Evolutionary conservation across 345 rosid genomes (phyloP), one percentile per base, ranked within the genome.

Genomic region (Eucalyptus leucophloia): DNA sequence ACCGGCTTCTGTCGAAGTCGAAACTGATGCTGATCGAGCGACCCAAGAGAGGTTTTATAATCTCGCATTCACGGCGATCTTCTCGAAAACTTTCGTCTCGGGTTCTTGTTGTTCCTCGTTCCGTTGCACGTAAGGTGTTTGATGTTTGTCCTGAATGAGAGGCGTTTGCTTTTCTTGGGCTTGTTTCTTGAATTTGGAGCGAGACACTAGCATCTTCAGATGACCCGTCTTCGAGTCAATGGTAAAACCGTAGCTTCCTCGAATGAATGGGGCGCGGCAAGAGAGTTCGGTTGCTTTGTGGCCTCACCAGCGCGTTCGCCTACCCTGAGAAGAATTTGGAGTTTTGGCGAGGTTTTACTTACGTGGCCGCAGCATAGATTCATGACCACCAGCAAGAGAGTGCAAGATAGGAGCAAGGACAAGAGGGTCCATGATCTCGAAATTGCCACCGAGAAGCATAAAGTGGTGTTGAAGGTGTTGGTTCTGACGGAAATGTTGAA

Each of bases 361-460:
- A 5, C 0, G 3, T 56, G 12, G 28, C 5, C 5, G 3, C 13
- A 1, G 86, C 8, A 2, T 51, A 51, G 54, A 18, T 6, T 51
- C 23, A 51, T 51, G 23, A 51, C 56, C 8, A 51, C 56, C 4
- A 51, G 56, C 23, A 51, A 51, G 56, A 18, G 56, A 51, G 56
- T 51, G 56, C 56, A 3, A 51, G 56, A 51, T 18, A 51, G 56
- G 56, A 51, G 3, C 23, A 18, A 51, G 56, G 21, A 51, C 23
- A 51, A 51, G 23, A 51, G 24, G 56, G 23, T 53, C 56, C 24
- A 53, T 53, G 24, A 53, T 53, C 23, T 53, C 9, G 2, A 18
- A 90, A 91, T 97, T 82, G 97, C 92, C 96, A 80, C 72, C 92
- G 77, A 47, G 13, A 47, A 47, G 49, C 49, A 45, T 45, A 1